A percentile compares a stretch with the other conserved stretches of the same genome.
These are phyloP conservation scores for Mycotypha africana DNA, from an alignment of 371 early-diverging fungal genomes.

Conservation along the genomic window DNA sequence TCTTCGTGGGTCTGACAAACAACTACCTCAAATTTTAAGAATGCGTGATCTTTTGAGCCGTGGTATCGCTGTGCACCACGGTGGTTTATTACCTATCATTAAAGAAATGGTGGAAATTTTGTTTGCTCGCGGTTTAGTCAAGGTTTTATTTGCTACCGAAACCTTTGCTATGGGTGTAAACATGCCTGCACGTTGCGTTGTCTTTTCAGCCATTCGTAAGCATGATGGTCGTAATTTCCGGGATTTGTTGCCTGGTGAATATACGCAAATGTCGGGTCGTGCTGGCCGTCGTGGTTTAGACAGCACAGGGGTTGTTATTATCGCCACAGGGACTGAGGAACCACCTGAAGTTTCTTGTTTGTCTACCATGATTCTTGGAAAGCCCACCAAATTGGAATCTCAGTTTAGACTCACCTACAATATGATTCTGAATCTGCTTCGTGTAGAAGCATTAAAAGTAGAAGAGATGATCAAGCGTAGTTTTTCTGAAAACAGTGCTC, in stretches of 20 bases:
- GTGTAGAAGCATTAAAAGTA: slow-evolving; percentile 96
- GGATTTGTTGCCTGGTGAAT: slow-evolving; percentile 91
- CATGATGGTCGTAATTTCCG: slow-evolving; percentile 88
- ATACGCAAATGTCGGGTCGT: slow-evolving; percentile 99
- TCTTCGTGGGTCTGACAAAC: slow-evolving; percentile 75
- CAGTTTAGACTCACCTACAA: slow-evolving; percentile 99
- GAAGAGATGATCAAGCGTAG: slow-evolving; percentile 98
- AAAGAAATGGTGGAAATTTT: slow-evolving; percentile 99
- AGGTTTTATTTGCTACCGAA: slow-evolving; percentile 62
- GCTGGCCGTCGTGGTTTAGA: slow-evolving; percentile 99
- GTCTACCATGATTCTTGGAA: slow-evolving; percentile 79
- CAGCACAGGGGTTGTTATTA: slow-evolving; percentile 91
- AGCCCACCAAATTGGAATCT: slow-evolving; percentile 87
- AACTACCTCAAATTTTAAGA: slow-evolving; percentile 88
- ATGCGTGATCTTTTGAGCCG: slow-evolving; percentile 82
- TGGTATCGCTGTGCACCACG: slow-evolving; percentile 98
- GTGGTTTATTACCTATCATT: slow-evolving; percentile 96
- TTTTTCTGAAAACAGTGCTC: slow-evolving; percentile 89
- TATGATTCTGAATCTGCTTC: slow-evolving; percentile 97
- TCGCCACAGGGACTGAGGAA: slow-evolving; percentile 69
- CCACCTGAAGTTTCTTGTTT: slow-evolving; percentile 61
- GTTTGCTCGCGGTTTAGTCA: slow-evolving; percentile 90
- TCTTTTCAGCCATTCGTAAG: slow-evolving; percentile 91
- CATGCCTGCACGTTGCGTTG: slow-evolving; percentile 96
- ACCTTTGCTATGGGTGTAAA: slow-evolving; percentile 89